These are phyloP conservation scores for Pouteria campechiana DNA, from an alignment of 179 eudicot genomes.

Conservation along the genomic window DNA sequence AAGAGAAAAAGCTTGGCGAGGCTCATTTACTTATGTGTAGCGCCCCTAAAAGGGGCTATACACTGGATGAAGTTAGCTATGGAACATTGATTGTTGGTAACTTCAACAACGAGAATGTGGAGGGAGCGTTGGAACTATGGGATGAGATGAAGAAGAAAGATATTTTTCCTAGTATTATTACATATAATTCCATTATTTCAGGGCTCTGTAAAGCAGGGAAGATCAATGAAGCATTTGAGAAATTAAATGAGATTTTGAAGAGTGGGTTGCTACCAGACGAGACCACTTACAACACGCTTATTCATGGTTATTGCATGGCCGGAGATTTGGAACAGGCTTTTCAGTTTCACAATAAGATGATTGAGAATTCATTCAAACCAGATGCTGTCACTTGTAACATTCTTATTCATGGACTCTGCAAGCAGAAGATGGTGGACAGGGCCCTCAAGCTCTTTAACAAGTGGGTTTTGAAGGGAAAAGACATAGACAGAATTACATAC, in stretches of 20 bases:
- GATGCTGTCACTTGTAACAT: constrained; percentile 66
- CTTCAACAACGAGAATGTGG: constrained; percentile 43
- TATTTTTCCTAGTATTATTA: constrained; percentile 40
- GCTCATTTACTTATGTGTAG: constrained; percentile 36
- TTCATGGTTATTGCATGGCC: constrained; percentile 76
- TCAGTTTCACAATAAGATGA: constrained; percentile 70
- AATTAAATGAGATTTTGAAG: constrained; percentile 63
- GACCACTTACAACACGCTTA: constrained; percentile 64
- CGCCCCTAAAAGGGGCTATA: constrained; percentile 44
- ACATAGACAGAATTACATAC: constrained; percentile 54
- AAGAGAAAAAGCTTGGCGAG: constrained; percentile 40
- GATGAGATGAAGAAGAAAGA: constrained; percentile 63
- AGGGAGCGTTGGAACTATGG: constrained; percentile 53
- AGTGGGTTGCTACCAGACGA: constrained; percentile 63
- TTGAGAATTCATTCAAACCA: constrained; percentile 60
- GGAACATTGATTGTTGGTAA: constrained; percentile 60
- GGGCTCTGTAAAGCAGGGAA: constrained; percentile 77
- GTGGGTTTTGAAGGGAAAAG: constrained; percentile 60
- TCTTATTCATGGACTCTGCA: constrained; percentile 68
- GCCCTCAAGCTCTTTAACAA: constrained; percentile 55
- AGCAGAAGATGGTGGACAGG: constrained; percentile 61
- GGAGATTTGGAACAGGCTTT: constrained; percentile 75
- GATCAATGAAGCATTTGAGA: constrained; percentile 44
- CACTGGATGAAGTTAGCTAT: constrained; percentile 65
- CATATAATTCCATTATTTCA: constrained; percentile 59